Evolutionary conservation across 208 protist genomes (phyloP), one percentile per base, ranked within the genome.

Genomic region (Trypanosoma congolense): DNA sequence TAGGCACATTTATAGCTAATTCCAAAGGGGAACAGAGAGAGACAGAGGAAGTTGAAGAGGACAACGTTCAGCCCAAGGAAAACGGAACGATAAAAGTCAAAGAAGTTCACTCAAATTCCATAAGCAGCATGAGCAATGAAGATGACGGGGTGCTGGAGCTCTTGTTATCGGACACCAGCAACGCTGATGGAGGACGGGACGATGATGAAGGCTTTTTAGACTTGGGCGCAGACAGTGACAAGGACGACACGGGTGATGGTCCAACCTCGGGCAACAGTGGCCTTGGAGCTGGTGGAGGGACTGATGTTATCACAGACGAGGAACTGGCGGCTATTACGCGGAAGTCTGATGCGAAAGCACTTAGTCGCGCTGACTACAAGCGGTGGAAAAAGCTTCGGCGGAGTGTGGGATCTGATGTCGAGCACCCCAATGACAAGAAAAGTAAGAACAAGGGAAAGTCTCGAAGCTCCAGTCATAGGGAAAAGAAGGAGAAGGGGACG

Each of bases 341-440:
- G 47, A 85, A 87, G 49, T 73, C 65, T 46, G 70, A 73, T 45
- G 82, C 66, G 14, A 86, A 84, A 66, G 57, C 53, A 33, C 58
- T 90, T 33, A 73, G 76, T 5, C 67, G 68, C 29, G 54, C 35
- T 25, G 36, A 75, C 28, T 90, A 91, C 58, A 87, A 83, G 56
- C 78, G 77, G 19, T 91, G 83, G 83, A 91, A 91, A 52, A 80
- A 80, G 56, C 56, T 87, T 43, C 65, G 57, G 24, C 62, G 56
- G 36, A 51, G 41, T 1, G 30, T 56, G 10, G 68, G 56, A 41
- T 51, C 56, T 44, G 36, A 61, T 21, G 61, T 68, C 29, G 71
- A 64, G 21, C 53, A 54, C 21, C 22, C 63, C 25, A 56, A 62
- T 50, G 30, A 57, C 22, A 66, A 47, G 36, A 38, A 58, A 40